These are phyloP conservation scores for Lecanicillium sp. DNA, from an alignment of 2,329 filamentous ascomycete genomes.

Conservation along the genomic window DNA sequence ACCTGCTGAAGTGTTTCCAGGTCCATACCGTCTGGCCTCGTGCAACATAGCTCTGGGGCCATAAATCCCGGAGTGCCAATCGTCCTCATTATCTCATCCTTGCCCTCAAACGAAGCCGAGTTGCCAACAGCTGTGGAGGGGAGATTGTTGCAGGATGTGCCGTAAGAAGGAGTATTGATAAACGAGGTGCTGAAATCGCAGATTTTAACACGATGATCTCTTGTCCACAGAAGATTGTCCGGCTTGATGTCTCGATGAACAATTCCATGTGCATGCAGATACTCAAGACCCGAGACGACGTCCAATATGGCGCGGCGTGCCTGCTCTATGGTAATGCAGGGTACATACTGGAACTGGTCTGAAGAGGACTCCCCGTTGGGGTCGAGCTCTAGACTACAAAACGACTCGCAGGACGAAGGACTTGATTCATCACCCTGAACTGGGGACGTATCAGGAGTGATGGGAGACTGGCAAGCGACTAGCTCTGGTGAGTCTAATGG, in stretches of 20 bases:
- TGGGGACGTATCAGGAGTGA: too few species aligned
- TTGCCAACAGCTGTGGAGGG: not conserved
- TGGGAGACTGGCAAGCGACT: too few species aligned
- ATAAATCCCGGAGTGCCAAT: constrained; percentile 2
- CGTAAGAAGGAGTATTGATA: not conserved
- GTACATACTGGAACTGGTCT: not conserved
- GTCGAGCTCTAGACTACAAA: not conserved
- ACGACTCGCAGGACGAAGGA: not conserved
- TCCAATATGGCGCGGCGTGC: not conserved
- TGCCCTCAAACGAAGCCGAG: not conserved
- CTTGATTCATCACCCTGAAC: not conserved
- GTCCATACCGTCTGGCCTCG: not conserved
- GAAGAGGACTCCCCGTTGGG: not conserved
- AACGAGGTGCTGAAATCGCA: constrained; percentile 1
- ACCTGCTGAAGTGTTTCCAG: not conserved
- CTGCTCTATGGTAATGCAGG: not conserved
- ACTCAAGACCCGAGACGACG: not conserved
- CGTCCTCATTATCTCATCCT: not conserved
- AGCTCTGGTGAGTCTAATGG: not conserved
- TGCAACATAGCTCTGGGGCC: constrained; percentile 2
- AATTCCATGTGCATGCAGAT: not conserved
- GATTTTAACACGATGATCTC: not conserved
- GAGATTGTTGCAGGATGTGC: not conserved
- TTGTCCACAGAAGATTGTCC: not conserved
- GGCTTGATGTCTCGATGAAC: not conserved